These are phyloP conservation scores for Crithidia thermophila DNA, from an alignment of 208 protist species.

Conservation along the genomic window DNA sequence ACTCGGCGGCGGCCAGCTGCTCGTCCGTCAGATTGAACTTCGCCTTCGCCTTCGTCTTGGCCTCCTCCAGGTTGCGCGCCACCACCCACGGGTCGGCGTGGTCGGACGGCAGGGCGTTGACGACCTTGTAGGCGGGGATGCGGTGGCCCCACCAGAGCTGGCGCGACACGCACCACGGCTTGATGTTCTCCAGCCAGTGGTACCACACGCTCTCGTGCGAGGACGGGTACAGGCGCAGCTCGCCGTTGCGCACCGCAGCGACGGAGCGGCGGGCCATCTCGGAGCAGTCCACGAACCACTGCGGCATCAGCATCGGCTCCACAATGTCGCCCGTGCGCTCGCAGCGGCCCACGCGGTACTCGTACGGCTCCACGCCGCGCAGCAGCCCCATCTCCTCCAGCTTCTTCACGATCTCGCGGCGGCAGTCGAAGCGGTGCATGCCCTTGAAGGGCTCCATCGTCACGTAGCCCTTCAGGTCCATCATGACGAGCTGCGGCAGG, in stretches of 20 bases:
- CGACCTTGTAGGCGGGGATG: conserved; percentile 98
- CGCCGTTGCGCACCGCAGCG: conserved; percentile 85
- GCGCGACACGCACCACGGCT: conserved; percentile 98
- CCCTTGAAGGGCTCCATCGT: conserved; percentile 94
- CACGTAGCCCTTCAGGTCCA: conserved; percentile 96
- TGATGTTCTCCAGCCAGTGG: conserved; percentile 97
- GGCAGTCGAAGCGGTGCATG: conserved; percentile 97
- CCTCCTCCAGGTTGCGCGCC: conserved; percentile 94
- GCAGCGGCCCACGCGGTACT: conserved; percentile 97
- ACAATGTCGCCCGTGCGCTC: conserved; percentile 98
- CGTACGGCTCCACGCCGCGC: conserved; percentile 91
- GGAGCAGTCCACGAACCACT: conserved; percentile 99
- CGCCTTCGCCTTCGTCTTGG: conserved; percentile 75
- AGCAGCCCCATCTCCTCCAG: conserved; percentile 92
- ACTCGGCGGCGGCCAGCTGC: conserved; percentile 53
- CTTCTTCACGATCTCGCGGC: conserved; percentile 90
- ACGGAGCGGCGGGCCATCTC: conserved; percentile 88
- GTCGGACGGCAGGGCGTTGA: conserved; percentile 22
- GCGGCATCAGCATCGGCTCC: conserved; percentile 99
- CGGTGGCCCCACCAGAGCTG: conserved; percentile 99
- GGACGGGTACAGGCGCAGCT: conserved; percentile 95
- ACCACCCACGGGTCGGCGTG: conserved; percentile 94
- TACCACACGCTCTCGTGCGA: conserved; percentile 95
- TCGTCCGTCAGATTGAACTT: conserved; percentile 86
- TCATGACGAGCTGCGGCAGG: conserved; percentile 95